These are phyloP conservation scores for Russula compacta DNA, from an alignment of 768 basidiomycete species.

Conservation along the genomic window DNA sequence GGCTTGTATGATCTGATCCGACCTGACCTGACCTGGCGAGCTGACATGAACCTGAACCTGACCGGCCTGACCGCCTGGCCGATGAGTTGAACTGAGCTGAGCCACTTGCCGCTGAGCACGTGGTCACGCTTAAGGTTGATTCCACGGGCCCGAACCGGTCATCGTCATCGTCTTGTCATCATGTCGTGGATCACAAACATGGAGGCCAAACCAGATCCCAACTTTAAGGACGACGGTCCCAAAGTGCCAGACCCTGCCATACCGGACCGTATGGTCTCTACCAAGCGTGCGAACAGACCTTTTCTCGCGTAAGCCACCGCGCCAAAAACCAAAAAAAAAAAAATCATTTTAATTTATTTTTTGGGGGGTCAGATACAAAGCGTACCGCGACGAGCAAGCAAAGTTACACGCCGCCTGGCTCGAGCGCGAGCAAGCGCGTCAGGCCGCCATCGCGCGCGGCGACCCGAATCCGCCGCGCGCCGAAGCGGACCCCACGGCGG, in stretches of 20 bases:
- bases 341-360: neutral
- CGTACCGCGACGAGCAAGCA: conserved; percentile 56
- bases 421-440: conserved; percentile 60
- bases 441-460: conserved; percentile 64
- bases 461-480: conserved; percentile 58
- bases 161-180: neutral
- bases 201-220: conserved; percentile 26
- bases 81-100: neutral
- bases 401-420: conserved; percentile 54
- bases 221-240: conserved; percentile 31
- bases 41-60: no score
- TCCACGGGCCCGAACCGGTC: no score
- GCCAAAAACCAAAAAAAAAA: neutral
- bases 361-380: conserved; percentile 42
- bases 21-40: no score
- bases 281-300: conserved; percentile 77
- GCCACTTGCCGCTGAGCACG: no score
- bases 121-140: neutral
- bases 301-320: conserved; percentile 61
- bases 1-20: neutral
- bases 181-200: conserved; percentile 66
- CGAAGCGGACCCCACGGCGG: conserved; percentile 63
- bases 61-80: no score
- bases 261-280: conserved; percentile 62
- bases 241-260: conserved; percentile 56